Evolutionary conservation across 352 stramenopile species (phyloP), one percentile per base, ranked within the genome.

Genomic region (Phytopythium mirpurense): DNA sequence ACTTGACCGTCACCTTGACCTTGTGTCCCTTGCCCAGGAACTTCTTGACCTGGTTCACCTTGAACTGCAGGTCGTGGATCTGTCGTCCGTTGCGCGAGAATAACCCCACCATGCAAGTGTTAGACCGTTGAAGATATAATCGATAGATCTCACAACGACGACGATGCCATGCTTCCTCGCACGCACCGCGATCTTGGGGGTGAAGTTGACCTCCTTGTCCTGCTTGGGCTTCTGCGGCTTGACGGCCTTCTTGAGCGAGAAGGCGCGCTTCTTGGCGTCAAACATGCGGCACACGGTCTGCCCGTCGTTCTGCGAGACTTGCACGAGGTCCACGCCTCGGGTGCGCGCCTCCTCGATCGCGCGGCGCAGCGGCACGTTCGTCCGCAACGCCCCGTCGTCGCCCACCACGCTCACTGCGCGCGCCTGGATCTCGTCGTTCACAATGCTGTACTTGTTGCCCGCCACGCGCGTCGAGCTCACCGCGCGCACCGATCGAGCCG

Each of bases 11-110:
- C 18, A 88, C 65, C 60, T 89, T 88, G 34, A 91, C 80, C 56
- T 88, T 88, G 67, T 91, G 80, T n/a, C 74, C 80, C 58, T 88
- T 89, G 54, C 46, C 51, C 32, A 91, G 58, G 48, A 89, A 89
- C 47, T 73, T 68, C 54, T 74, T 84, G 35, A 87, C 46, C 29
- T 89, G 78, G 3, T 86, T 64, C 16, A 81, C 72, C 63, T 91
- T 91, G 44, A 82, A 71, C 37, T 83, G 76, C 56, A 89, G 64
- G 51, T 91, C 81, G 46, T 91, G 72, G 2, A 44, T 52, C 81
- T 91, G 47, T 16, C 9, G 29, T 9, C 5, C 29, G 29, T 10
- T 9, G 29, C 23, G 36, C 21, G n/a, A n/a, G n/a, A n/a, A n/a
- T n/a, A n/a, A n/a, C n/a, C n/a, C n/a, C n/a, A n/a, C n/a, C n/a